Conservation (phyloP, 345 rosid species). For the Salix suchowensis region DNA sequence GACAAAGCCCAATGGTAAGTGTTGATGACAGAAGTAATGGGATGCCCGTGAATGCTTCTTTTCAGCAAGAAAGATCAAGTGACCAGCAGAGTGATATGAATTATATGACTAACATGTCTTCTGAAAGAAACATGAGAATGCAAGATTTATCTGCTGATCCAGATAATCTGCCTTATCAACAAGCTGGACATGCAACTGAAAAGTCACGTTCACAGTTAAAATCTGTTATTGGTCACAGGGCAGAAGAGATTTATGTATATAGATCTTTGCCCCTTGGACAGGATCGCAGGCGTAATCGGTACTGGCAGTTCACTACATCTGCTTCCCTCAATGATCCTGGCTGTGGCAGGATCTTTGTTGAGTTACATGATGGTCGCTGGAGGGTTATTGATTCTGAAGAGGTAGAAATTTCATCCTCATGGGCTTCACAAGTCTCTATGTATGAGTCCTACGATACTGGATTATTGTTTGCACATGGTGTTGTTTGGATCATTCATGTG, state of each 20-base stretch:
- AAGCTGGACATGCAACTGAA: constrained; percentile 56
- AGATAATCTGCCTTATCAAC: constrained; percentile 55
- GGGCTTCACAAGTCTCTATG: background rate
- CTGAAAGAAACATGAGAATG: constrained; percentile 47
- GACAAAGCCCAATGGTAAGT: constrained; percentile 43
- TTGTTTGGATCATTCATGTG: background rate
- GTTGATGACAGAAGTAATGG: constrained; percentile 29
- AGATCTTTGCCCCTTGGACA: constrained; percentile 87
- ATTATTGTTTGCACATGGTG: background rate
- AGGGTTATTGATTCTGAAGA: constrained; percentile 75
- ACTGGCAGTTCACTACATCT: constrained; percentile 80
- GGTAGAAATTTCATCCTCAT: constrained; percentile 31
- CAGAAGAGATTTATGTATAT: constrained; percentile 66
- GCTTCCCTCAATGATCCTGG: constrained; percentile 73
- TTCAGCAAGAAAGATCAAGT: constrained; percentile 41
- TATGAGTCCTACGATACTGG: background rate
- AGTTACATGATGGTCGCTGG: constrained; percentile 69
- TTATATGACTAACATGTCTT: constrained; percentile 24
- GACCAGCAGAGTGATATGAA: constrained; percentile 34
- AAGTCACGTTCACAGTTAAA: constrained; percentile 66
- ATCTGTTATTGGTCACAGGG: constrained; percentile 71
- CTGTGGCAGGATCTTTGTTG: constrained; percentile 80
- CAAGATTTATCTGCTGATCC: constrained; percentile 50
- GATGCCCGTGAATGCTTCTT: constrained; percentile 18
- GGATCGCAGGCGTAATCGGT: constrained; percentile 85